Evolutionary conservation across 2,329 filamentous ascomycete genomes (phyloP).

Genomic region (Penicillium sp.): DNA sequence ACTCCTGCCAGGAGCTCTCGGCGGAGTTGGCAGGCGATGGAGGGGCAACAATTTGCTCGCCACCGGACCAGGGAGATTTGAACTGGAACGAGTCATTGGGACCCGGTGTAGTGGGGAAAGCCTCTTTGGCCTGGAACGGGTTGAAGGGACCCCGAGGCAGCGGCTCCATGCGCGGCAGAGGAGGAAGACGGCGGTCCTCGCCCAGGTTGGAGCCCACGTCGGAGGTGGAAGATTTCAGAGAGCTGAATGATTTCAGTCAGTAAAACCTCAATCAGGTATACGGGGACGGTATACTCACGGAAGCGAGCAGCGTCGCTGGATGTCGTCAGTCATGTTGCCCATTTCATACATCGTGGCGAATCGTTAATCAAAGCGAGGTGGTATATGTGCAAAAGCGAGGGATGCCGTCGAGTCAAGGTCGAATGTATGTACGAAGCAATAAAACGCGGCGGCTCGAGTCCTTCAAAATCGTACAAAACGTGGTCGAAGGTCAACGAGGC

Average conservation of each 20-base stretch:
- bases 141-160: slow-evolving; percentile 40
- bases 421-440: slow-evolving; percentile 16
- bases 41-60: slow-evolving; percentile 33
- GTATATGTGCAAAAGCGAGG: slow-evolving; percentile 12
- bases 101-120: slow-evolving; percentile 33
- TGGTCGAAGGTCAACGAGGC: neutral
- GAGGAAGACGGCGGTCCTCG: slow-evolving; percentile 38
- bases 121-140: slow-evolving; percentile 31
- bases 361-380: slow-evolving; percentile 11
- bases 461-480: slow-evolving; percentile 7
- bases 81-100: slow-evolving; percentile 35
- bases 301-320: slow-evolving; percentile 33
- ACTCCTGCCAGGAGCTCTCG: slow-evolving; percentile 38
- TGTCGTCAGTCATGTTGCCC: slow-evolving; percentile 28
- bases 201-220: slow-evolving; percentile 27
- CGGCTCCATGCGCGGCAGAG: slow-evolving; percentile 38
- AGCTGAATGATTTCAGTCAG: slow-evolving; percentile 9
- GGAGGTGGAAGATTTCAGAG: slow-evolving; percentile 19
- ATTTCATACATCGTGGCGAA: slow-evolving; percentile 31
- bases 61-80: slow-evolving; percentile 32
- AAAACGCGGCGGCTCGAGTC: slow-evolving; percentile 1
- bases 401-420: slow-evolving; percentile 1
- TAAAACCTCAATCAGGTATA: neutral
- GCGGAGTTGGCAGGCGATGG: slow-evolving; percentile 40
- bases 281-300: slow-evolving; percentile 31